A percentile compares a stretch with the other conserved stretches of the same genome.
Evolutionary conservation across 768 basidiomycete genomes (phyloP).

Genomic region (Crucibulum laeve): DNA sequence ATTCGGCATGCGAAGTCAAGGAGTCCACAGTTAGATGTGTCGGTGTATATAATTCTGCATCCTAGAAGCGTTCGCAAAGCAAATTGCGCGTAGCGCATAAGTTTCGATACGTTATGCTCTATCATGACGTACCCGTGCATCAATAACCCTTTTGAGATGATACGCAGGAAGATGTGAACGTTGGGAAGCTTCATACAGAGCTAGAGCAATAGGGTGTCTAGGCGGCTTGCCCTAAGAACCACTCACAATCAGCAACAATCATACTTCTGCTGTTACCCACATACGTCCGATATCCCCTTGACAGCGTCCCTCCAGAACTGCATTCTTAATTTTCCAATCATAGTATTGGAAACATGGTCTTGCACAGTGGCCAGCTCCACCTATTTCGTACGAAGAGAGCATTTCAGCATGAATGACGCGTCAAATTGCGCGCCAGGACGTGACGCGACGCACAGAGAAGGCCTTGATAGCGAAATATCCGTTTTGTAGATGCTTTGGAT

Average conservation of each 20-base stretch:
- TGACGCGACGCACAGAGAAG: constrained; percentile 61
- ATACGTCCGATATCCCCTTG: constrained; percentile 61
- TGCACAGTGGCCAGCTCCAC: constrained; percentile 75
- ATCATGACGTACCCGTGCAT: constrained; percentile 63
- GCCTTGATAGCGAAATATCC: constrained; percentile 80
- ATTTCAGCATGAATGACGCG: not conserved
- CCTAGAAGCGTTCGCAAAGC: constrained; percentile 31
- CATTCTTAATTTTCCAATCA: constrained; percentile 79
- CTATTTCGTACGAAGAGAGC: constrained; percentile 25
- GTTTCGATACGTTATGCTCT: not conserved
- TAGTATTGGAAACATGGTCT: constrained; percentile 68
- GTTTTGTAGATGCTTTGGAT: constrained; percentile 56
- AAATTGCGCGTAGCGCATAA: not conserved
- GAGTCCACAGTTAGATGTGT: constrained; percentile 66
- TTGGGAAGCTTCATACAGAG: constrained; percentile 55
- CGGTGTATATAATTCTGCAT: constrained; percentile 60
- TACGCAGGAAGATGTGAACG: constrained; percentile 55
- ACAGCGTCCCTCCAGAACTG: constrained; percentile 87
- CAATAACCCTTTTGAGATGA: constrained; percentile 78
- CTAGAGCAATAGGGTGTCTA: constrained; percentile 76
- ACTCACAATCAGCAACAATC: constrained; percentile 6
- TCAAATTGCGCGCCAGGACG: not conserved
- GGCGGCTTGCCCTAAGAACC: constrained; percentile 63
- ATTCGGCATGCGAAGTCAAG: constrained; percentile 70
- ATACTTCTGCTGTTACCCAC: constrained; percentile 10